Evolutionary conservation across 2,329 filamentous ascomycete species (phyloP), one percentile per base, ranked within the genome.

Genomic region (Balansia obtecta): DNA sequence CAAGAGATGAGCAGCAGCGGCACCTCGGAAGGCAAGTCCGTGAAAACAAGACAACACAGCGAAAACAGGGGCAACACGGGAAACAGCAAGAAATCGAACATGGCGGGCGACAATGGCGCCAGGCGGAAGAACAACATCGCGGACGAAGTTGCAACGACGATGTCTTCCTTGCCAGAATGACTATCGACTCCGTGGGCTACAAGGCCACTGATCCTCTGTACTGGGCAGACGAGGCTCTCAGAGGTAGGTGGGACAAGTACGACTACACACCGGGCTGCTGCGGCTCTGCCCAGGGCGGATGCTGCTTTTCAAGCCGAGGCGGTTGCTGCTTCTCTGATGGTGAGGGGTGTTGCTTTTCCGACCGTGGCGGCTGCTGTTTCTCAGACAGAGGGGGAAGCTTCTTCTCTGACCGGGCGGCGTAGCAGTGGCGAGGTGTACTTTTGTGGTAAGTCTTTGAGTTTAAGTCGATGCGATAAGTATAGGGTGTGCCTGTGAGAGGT

Each of bases 261-360:
- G 30, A 50, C 22, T 12, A 34, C 27, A 8, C 32, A 18, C 33
- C 50, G 20, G 49, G 39, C 3, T 51, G 49, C 45, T 51, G 45
- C 45, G 13, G 13, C 45, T 51, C 49, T 9, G 18, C 12, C 10
- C 30, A 20, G 0, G 50, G 41, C n/a, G 50, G 50, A 10, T 40
- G 32, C 38, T 47, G 30, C 48, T 52, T 43, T 27, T 50, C 52
- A 5, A 50, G 48, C 33, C 50, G 50, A 4, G 50, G 34, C 16
- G 54, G 54, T 4, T 56, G 54, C 44, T 53, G 47, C 49, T 56
- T 52, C 51, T 53, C 53, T 2, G 46, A 41, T n/a, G 47, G 53
- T 2, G 51, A 33, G 1, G 53, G 50, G 18, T 52, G 51, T 43
- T 46, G 39, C 30, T 53, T 52, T 32, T 53, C 52, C 0, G 53